Evolutionary conservation across 176 grass and related monocot species (phyloP).

Genomic region (Carex myosuroides): DNA sequence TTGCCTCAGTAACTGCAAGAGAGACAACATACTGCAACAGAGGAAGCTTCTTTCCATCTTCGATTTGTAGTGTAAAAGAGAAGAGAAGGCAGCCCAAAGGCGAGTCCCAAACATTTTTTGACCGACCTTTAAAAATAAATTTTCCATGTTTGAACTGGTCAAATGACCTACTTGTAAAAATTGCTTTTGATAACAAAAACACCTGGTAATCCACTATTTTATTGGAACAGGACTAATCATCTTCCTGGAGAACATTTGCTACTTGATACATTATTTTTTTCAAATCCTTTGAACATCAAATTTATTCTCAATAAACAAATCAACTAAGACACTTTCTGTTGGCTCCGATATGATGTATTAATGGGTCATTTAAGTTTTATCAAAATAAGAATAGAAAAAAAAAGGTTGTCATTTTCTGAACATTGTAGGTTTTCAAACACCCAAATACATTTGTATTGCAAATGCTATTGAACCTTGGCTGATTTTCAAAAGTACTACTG

Average conservation of each 20-base stretch:
- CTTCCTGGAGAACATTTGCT: neutral
- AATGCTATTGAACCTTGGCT: neutral
- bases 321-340: neutral
- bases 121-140: slow-evolving; percentile 37
- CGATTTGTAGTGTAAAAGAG: slow-evolving; percentile 86
- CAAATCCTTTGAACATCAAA: neutral
- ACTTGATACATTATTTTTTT: neutral
- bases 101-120: slow-evolving; percentile 87
- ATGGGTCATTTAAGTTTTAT: neutral
- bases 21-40: slow-evolving; percentile 89
- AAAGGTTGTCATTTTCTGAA: neutral
- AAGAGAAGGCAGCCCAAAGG: slow-evolving; percentile 84
- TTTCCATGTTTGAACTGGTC: neutral
- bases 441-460: neutral
- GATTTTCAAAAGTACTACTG: neutral
- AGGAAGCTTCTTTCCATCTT: slow-evolving; percentile 63
- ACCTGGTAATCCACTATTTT: neutral
- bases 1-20: slow-evolving; percentile 69
- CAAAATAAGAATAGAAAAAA: neutral
- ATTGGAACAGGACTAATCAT: neutral
- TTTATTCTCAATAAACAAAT: neutral
- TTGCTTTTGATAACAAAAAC: neutral
- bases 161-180: neutral
- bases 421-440: neutral
- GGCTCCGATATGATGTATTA: neutral